Evolutionary conservation across 306 rosid species (phyloP).

Genomic region (Pyrus pyrifolia): DNA sequence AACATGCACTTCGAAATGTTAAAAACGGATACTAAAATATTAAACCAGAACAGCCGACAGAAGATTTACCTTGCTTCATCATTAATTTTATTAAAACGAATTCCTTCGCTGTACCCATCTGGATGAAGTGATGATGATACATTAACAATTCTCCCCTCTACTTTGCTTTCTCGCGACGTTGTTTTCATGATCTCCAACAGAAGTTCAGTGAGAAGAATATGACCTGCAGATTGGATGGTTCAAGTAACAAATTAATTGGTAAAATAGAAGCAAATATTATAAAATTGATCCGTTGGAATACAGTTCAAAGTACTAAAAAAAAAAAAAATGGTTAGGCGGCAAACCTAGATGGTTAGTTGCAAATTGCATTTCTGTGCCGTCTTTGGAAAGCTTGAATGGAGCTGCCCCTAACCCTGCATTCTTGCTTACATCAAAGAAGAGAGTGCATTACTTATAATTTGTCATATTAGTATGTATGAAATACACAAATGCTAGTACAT

Average conservation of each 20-base stretch:
- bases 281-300: too few relatives aligned
- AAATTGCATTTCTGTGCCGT: constrained; percentile 72
- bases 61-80: constrained; percentile 24
- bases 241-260: neutral
- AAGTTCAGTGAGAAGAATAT: constrained; percentile 76
- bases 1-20: neutral
- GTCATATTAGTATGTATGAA: too few relatives aligned
- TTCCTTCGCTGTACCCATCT: constrained; percentile 50
- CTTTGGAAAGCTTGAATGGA: constrained; percentile 60
- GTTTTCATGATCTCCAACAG: constrained; percentile 68
- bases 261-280: too few relatives aligned
- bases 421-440: constrained; percentile 46
- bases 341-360: constrained; percentile 74
- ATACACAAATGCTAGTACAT: too few relatives aligned
- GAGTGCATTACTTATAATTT: too few relatives aligned
- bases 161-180: constrained; percentile 43
- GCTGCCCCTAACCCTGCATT: constrained; percentile 75
- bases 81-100: constrained; percentile 53
- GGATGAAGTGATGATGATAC: constrained; percentile 59
- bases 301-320: neutral
- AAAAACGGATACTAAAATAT: neutral
- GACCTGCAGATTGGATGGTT: constrained; percentile 39
- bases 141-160: constrained; percentile 68
- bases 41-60: neutral
- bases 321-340: neutral